These are phyloP conservation scores for Tolypocladium ovalisporum DNA, from an alignment of 2,329 filamentous ascomycete genomes.

Conservation along the genomic window DNA sequence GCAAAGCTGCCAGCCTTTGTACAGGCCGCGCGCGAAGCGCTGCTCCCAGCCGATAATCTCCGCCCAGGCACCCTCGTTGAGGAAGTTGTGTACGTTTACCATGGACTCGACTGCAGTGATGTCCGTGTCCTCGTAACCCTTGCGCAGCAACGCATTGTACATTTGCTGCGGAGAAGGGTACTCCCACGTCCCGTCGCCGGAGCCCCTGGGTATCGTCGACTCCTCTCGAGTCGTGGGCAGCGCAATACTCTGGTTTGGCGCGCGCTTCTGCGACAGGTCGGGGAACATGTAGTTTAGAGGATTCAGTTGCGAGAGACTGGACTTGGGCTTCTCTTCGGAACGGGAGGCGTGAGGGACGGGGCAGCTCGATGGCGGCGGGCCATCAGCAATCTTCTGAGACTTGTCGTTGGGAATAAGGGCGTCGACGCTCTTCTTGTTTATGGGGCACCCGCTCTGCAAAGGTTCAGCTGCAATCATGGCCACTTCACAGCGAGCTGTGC, in stretches of 20 bases:
- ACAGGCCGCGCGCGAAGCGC: conserved; percentile 66
- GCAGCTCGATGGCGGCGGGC: conserved; percentile 25
- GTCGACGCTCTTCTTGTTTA: conserved; percentile 44
- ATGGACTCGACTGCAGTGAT: conserved; percentile 89
- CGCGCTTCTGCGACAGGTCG: conserved; percentile 69
- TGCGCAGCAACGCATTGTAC: conserved; percentile 96
- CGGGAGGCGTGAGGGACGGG: conserved; percentile 32
- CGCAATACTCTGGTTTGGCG: conserved; percentile 58
- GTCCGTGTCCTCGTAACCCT: conserved; percentile 91
- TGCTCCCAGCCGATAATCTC: conserved; percentile 94
- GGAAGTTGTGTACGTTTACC: conserved; percentile 95
- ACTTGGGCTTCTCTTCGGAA: conserved; percentile 25
- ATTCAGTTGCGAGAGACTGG: conserved; percentile 46
- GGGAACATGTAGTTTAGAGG: conserved; percentile 93
- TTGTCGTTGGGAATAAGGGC: conserved; percentile 26
- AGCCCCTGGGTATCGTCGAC: conserved; percentile 84
- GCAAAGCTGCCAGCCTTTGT: conserved; percentile 63
- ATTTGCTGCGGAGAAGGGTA: conserved; percentile 98
- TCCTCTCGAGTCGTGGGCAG: conserved; percentile 73
- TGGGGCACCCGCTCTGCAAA: conserved; percentile 40
- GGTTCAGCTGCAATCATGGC: conserved; percentile 9
- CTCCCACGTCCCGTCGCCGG: conserved; percentile 77
- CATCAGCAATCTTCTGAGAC: conserved; percentile 8
- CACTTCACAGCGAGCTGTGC: conserved; percentile 8
- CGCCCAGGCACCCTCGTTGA: conserved; percentile 94